Base-by-base conservation (phyloP, 306 rosid species). In the Malus sieversii region DNA sequence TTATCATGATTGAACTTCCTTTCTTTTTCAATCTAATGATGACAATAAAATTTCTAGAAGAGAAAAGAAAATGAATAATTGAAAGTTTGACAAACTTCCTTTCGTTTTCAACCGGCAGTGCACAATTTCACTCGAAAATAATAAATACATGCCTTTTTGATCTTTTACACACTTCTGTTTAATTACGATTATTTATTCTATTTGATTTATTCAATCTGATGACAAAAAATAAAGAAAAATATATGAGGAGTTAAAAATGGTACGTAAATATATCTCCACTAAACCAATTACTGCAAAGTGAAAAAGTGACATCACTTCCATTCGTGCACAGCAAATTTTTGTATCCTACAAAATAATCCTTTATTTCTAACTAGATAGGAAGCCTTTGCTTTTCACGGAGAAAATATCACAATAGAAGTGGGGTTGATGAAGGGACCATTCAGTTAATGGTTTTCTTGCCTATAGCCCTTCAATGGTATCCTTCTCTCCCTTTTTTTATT, bases 251-350 rank as follows among this genome's bases (percentile, higher is more conserved):
- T 2, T 7, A 38, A 38, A 38, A 38, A 38, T 7, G 0, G 0
- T 38, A 0, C 1, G 42, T 38, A 7, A 7, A 38, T 38, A 7
- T 1, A 38, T 38, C 42, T 38, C 42, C 9, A 38, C 42, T 38
- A 38, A 38, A 38, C 42, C 42, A 38, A 6, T 38, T 38, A 38
- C 42, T 38, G 42, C 42, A 38, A 38, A 38, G 42, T 38, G 73
- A 72, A 79, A 83, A 82, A 72, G 68, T 82, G 87, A 80, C 81
- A 82, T 84, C 58, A 46, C 11, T 55, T 52, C 80, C 96, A 85
- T 76, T 82, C 88, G 89, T 88, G 92, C 83, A 82, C 29, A 22
- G 20, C 58, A 80, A 80, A 6, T 83, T 70, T 38, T 62, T 63
- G 75, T 60, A 45, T 51, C 8, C 55, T 16, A 51, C 55, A 15